These are phyloP conservation scores for Dendrobium huoshanense DNA, from an alignment of 106 monocot genomes.

Conservation along the genomic window DNA sequence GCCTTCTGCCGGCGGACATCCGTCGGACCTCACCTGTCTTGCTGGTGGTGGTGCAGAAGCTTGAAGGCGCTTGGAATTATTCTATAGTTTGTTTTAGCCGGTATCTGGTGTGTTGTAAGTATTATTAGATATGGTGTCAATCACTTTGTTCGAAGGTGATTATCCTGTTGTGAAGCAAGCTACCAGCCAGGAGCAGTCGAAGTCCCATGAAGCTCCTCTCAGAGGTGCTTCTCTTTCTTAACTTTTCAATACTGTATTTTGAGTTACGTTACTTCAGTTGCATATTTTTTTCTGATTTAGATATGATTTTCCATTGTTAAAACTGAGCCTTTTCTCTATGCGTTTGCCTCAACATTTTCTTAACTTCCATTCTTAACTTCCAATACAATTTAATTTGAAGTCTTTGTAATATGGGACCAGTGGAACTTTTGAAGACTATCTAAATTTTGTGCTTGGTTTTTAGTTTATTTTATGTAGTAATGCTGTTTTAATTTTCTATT, in stretches of 20 bases:
- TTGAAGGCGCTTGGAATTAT: conserved; percentile 8
- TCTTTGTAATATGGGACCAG: not conserved
- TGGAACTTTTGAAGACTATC: not conserved
- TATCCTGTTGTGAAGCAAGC: conserved; percentile 31
- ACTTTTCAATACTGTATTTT: not conserved
- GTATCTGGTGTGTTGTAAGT: conserved; percentile 1
- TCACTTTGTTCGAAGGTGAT: conserved; percentile 32
- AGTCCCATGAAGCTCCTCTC: conserved; percentile 14
- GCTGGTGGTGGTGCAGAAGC: conserved; percentile 66
- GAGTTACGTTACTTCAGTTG: not conserved
- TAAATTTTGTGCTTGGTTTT: not conserved
- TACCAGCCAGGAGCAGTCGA: conserved; percentile 17
- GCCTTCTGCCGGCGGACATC: conserved; percentile 91
- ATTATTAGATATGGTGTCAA: conserved; percentile 42
- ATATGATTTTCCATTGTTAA: not conserved
- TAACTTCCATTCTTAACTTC: not conserved
- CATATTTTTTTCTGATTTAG: not conserved
- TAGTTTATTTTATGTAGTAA: not conserved
- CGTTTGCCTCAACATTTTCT: not conserved
- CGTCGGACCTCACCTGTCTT: conserved; percentile 75
- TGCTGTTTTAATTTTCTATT: not conserved
- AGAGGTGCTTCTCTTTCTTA: conserved; percentile 22
- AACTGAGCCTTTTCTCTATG: not conserved
- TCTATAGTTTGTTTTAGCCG: conserved; percentile 3
- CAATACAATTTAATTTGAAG: not conserved